These are phyloP conservation scores for Herpetomonas tarakana DNA, from an alignment of 208 protist species.

Conservation along the genomic window DNA sequence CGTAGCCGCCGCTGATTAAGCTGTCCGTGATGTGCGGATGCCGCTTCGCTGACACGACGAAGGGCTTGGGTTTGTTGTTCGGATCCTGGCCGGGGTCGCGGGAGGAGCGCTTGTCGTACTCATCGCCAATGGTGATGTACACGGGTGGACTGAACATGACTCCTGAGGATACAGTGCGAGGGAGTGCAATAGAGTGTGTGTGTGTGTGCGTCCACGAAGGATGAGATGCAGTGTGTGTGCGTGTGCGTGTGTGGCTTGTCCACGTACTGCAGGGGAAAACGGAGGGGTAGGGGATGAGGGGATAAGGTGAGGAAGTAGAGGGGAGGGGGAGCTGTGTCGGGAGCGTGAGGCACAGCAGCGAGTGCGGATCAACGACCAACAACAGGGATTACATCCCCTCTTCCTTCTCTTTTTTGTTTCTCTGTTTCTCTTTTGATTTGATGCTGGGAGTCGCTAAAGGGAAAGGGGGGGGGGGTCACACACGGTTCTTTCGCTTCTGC, in stretches of 20 bases:
- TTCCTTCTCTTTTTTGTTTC: constrained; percentile 1
- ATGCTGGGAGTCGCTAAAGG: neutral
- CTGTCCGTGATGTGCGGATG: constrained; percentile 73
- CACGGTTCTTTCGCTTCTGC: no score
- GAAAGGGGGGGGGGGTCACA: neutral
- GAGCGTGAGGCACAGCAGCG: no score
- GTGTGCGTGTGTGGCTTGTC: neutral
- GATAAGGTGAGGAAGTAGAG: no score
- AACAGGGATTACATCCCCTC: no score
- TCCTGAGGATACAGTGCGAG: neutral
- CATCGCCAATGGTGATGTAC: constrained; percentile 83
- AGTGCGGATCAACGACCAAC: no score
- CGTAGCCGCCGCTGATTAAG: constrained; percentile 74
- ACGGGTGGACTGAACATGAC: constrained; percentile 75
- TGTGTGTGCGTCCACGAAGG: neutral
- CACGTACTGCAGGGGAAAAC: no score
- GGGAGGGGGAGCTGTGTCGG: no score
- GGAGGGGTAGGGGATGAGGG: no score
- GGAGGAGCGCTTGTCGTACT: constrained; percentile 81
- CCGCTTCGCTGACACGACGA: constrained; percentile 71
- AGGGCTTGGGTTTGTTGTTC: constrained; percentile 24
- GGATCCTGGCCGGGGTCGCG: constrained; percentile 4
- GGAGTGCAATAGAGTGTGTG: neutral
- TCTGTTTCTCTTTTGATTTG: constrained; percentile 1
- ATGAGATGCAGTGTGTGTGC: neutral